These are phyloP conservation scores for Juglanconis oblonga DNA, from an alignment of 2,329 filamentous ascomycete species.

Conservation along the genomic window DNA sequence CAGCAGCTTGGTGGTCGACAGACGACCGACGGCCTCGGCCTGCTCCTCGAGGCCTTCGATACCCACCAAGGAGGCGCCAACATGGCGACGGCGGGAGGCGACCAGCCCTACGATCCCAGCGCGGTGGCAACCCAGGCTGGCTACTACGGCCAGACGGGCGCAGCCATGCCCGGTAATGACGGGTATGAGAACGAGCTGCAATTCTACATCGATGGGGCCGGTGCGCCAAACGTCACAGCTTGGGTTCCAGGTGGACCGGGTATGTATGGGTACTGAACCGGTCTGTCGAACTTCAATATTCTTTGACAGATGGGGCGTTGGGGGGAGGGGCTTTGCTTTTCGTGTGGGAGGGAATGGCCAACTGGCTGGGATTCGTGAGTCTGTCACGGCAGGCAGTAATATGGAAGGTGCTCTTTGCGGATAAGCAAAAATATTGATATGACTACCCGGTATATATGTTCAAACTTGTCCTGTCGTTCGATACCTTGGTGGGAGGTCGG, in stretches of 20 bases:
- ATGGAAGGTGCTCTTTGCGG: neutral
- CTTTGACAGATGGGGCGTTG: too few species aligned
- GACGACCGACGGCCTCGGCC: slow-evolving; percentile 34
- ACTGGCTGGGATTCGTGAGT: neutral
- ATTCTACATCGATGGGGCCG: slow-evolving; percentile 26
- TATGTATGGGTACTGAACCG: slow-evolving; percentile 26
- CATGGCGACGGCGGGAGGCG: slow-evolving; percentile 10
- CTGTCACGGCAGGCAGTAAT: neutral
- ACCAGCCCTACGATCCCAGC: slow-evolving; percentile 15
- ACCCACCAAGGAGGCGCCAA: slow-evolving; percentile 29
- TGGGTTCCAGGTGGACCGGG: slow-evolving; percentile 22
- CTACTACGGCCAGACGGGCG: slow-evolving; percentile 21
- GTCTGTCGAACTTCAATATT: too few species aligned
- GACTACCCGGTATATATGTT: neutral
- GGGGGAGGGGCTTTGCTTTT: neutral
- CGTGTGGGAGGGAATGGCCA: neutral
- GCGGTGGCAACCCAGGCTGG: slow-evolving; percentile 13
- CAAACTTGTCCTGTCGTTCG: too few species aligned
- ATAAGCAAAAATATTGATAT: neutral
- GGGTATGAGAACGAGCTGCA: slow-evolving; percentile 30
- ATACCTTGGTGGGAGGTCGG: too few species aligned
- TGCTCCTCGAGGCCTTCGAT: slow-evolving; percentile 39
- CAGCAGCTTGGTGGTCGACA: slow-evolving; percentile 22
- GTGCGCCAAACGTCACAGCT: slow-evolving; percentile 20
- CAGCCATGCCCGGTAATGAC: slow-evolving; percentile 24